Evolutionary conservation across 1,139 yeast genomes (phyloP), one percentile per base, ranked within the genome.

Genomic region (Geotrichum armillariae): DNA sequence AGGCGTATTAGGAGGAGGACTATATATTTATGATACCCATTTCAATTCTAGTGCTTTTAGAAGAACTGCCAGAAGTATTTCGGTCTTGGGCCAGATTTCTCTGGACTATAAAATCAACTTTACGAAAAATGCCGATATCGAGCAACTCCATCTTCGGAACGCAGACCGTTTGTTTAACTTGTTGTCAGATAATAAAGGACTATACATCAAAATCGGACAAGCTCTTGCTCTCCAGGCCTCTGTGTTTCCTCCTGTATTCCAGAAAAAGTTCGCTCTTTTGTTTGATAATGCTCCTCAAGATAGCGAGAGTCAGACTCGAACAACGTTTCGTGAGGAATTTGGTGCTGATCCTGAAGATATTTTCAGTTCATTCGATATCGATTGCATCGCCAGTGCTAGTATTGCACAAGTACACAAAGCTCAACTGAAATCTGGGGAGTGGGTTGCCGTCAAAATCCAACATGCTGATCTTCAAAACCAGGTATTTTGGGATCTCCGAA

Each of bases 201-300:
- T 86, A 17, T 86, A 83, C 62, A 82, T 86, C 61, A 86, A 86
- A 65, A 66, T 84, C 58, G 91, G 91, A 35, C 91, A 84, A 69
- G 83, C 86, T 34, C 77, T 84, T 37, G 90, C 90, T 16, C 79
- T 84, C 60, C 90, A 84, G 60, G 85, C 86, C 1, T 69, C 76
- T 12, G 71, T 83, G 55, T 79, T 86, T 60, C 95, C 95, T 1
- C 65, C 72, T 29, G 83, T 79, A 20, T 83, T 70, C 62, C 85
- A 81, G 57, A 71, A 68, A 40, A 73, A 76, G 57, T 81, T 84
- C 61, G 72, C 75, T 16, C 66, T 70, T 53, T 67, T 86, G 44
- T 86, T 84, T 59, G 94, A 86, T 61, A 73, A 76, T 46, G 95
- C 93, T 1, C 90, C 91, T 0, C 72, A 69, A 40, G 93, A 85